Evolutionary conservation across 148 eudicot genomes (phyloP).

Genomic region (Arctostaphylos glauca): DNA sequence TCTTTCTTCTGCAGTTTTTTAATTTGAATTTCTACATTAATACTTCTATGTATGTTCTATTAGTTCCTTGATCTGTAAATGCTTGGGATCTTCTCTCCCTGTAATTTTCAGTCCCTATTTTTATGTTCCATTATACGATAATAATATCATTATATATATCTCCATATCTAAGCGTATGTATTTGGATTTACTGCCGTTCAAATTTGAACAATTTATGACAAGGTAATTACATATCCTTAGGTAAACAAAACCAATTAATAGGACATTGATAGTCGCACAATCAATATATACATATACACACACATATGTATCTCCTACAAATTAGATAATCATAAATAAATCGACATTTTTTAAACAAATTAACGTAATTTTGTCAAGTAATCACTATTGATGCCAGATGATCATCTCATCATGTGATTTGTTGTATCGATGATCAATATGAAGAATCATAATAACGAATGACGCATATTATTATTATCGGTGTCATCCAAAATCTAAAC

Average conservation of each 20-base stretch:
- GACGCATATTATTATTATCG: no score
- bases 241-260: neutral
- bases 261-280: neutral
- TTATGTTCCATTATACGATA: neutral
- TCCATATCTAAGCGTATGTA: no score
- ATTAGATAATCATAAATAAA: no score
- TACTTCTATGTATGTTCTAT: neutral
- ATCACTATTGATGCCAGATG: neutral
- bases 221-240: neutral
- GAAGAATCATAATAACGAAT: neutral
- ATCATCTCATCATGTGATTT: neutral
- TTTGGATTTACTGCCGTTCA: neutral
- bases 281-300: neutral
- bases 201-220: neutral
- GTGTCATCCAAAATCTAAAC: neutral
- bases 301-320: no score
- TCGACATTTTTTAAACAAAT: no score
- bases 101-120: neutral
- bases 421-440: neutral
- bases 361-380: no score
- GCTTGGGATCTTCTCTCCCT: neutral
- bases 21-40: neutral
- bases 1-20: neutral
- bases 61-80: neutral
- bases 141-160: no score